Conservation (phyloP, 768 basidiomycete genomes). For the Suillus tomentosus region DNA sequence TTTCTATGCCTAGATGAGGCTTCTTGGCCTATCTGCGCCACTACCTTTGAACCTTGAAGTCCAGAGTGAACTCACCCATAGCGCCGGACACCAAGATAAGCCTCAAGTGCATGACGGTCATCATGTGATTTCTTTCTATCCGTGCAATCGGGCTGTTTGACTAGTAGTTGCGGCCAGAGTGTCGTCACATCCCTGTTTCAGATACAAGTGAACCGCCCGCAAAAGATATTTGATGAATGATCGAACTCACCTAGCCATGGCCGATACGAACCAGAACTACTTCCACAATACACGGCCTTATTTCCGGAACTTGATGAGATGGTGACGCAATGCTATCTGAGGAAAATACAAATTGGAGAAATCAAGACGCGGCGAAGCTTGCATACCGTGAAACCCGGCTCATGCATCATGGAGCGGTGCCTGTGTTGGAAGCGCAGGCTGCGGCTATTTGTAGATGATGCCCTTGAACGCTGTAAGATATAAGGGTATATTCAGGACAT, state of each 20-base stretch:
- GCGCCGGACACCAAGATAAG: constrained; percentile 3
- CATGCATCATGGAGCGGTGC: neutral
- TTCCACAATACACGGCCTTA: neutral
- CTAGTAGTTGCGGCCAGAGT: neutral
- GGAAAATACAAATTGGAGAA: neutral
- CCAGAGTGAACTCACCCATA: neutral
- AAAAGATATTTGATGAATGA: neutral
- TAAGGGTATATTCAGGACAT: neutral
- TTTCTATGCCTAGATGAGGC: no score
- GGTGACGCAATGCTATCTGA: neutral
- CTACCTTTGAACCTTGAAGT: neutral
- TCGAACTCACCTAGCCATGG: neutral
- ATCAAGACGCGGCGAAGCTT: neutral
- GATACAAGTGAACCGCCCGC: neutral
- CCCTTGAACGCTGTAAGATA: neutral
- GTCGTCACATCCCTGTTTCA: constrained; percentile 5
- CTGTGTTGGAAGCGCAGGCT: neutral
- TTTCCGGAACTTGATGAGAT: neutral
- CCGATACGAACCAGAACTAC: neutral
- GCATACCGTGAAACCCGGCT: neutral
- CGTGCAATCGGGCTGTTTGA: neutral
- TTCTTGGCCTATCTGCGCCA: neutral
- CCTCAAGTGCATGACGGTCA: neutral
- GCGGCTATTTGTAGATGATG: neutral
- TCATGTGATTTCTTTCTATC: neutral